Evolutionary conservation across 805 yeast genomes (phyloP), one percentile per base, ranked within the genome.

Genomic region (Starmerella gropengiesseri): DNA sequence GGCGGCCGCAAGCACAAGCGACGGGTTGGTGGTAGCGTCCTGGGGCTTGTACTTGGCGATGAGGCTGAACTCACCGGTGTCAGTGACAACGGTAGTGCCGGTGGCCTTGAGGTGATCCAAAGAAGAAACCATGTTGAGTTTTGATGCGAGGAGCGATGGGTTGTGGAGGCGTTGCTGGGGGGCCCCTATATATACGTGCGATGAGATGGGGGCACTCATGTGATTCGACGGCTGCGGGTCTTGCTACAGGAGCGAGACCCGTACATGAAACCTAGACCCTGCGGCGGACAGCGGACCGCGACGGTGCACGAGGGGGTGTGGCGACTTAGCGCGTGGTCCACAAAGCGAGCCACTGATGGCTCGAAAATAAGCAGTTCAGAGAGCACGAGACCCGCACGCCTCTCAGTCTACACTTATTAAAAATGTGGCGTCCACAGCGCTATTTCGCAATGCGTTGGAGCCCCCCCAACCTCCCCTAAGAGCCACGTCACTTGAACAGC

Each of bases 21-120:
- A 86, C 55, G 98, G 98, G 74, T 91, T 91, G 64, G 98, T 91
- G 57, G 98, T 91, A 55, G 98, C 95, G 68, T 91, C 98, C 73
- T 91, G 97, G 55, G 98, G 98, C 58, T 91, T 84, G 73, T 81
- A 91, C 69, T 87, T 85, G 62, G 95, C 95, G 64, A 91, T 91
- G 52, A 91, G 62, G 67, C 85, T 96, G 64, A 91, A 91, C 67
- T 91, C 98, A 71, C 98, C 98, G 50, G 97, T 86, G 73, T 91
- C 98, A 54, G 98, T 84, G 62, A 91, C 98, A 61, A 91, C 95
- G 55, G 75, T 81, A 55, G 98, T 91, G 57, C 97, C 97, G 45
- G 95, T 65, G 52, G 93, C 86, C 67, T 89, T 91, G 62, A 91
- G 78, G 69, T 81, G 87, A 64, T 81, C 97, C 61, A 91, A 73